Evolutionary conservation across 495 filamentous ascomycete species (phyloP), one percentile per base, ranked within the genome.

Genomic region (Paragyromitra xinjiangensis): DNA sequence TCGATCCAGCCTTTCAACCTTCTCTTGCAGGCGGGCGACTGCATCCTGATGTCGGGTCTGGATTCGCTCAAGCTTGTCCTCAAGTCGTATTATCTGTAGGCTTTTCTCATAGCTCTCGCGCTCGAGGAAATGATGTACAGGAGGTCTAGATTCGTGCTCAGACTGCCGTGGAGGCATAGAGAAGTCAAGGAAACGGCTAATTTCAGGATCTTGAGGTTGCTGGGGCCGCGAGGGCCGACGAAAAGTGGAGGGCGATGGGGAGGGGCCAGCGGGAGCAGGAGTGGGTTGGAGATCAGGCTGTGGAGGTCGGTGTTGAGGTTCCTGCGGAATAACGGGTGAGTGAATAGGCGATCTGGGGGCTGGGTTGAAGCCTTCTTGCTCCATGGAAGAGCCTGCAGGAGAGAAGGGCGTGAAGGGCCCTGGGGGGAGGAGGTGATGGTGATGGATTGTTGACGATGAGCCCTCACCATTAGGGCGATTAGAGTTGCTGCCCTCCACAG

Each of bases 391-490:
- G 7, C 62, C 69, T 9, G 74, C 51, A 11, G 74, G 69, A 6
- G 74, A 77, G 62, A 77, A 77, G 2, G 74, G 74, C 3, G 74
- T 73, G 58, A 77, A 77, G 70, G 74, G 74, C 1, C 69, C 74
- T 42, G 55, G 39, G 34, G 59, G 74, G 19, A 73, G 74, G 6
- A 77, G 62, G 16, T 65, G 68, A 1, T 66, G 69, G 12, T 73
- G 59, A n/a, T 66, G 59, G 12, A 48, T 29, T 56, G 19, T 16
- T 24, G 61, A 39, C 9, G 70, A n/a, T n/a, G 50, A 50, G 14
- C 61, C 34, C 63, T 73, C 61, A 37, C 42, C 59, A 42, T 44
- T 44, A 7, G 59, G n/a, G 6, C 59, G 59, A 56, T 24, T 69
- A 16, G 59, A 24, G 29, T 44, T 59, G 40, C 53, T 69, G 67